Evolutionary conservation across 805 yeast species (phyloP), one percentile per base, ranked within the genome.

Genomic region (Kodamaea sagamina): DNA sequence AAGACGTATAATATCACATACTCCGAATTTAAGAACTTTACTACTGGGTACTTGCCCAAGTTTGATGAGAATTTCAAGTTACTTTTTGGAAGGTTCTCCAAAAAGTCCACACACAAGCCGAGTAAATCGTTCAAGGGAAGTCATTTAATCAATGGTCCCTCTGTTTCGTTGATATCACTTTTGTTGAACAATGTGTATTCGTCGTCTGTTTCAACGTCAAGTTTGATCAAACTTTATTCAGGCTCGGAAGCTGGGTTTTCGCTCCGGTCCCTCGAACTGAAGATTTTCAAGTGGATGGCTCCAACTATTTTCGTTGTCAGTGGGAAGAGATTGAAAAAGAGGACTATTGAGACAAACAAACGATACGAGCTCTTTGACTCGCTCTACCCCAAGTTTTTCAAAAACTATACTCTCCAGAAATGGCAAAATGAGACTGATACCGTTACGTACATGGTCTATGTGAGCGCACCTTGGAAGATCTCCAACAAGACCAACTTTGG

Each of bases 251-350:
- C 81, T 2, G 98, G 98, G 1, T 92, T 86, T 59, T 87, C 96
- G 0, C 87, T 90, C 76, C 68, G 95, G 22, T 84, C 96, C 0
- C 75, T 92, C 45, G 96, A 90, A 62, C 77, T 84, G 43, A 87
- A 83, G 49, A 85, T 84, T 0, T 80, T 88, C 68, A 88, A 89
- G 53, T 92, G 97, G 96, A 81, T 79, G 52, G 93, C 96, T 0
- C 96, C 97, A 0, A 79, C 96, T 0, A 59, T 92, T 1, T 51
- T 90, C 6, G 47, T 90, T 0, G 68, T 92, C 0, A 75, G 79
- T 2, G 98, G 97, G 0, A 75, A 72, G 51, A 58, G 79, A 36
- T 58, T 82, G 17, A 58, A 62, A 32, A 41, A 55, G 27, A 63
- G 63, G 43, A 64, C 72, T 0, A 54, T 59, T 7, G 39, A 56